These are phyloP conservation scores for Pneumocystis murina DNA, from an alignment of 1,139 yeast genomes.

Conservation along the genomic window DNA sequence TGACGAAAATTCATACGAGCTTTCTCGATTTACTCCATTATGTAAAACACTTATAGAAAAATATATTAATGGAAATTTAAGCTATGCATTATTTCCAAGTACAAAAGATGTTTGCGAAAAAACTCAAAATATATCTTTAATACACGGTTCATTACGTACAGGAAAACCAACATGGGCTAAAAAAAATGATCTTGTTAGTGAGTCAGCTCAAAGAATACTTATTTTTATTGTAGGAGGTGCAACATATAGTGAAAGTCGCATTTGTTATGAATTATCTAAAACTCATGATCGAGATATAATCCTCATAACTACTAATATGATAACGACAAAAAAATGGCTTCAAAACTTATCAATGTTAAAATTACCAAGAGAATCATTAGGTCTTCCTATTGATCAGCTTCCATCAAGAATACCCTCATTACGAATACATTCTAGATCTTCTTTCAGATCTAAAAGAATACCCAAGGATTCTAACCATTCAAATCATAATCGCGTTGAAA, in stretches of 20 bases:
- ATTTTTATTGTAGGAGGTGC: conserved; percentile 83
- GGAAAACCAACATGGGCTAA: conserved; percentile 22
- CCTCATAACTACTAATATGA: conserved; percentile 67
- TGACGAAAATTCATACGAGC: conserved; percentile 54
- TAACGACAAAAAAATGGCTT: conserved; percentile 46
- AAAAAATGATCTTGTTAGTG: conserved; percentile 35
- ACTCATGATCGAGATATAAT: conserved; percentile 56
- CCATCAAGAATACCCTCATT: neutral
- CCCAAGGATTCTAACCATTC: neutral
- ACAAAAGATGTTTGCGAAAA: conserved; percentile 57
- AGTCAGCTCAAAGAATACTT: conserved; percentile 59
- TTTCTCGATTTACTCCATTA: conserved; percentile 67
- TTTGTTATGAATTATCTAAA: conserved; percentile 56
- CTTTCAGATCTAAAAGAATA: neutral
- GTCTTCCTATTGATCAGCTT: conserved; percentile 22
- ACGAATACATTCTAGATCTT: neutral
- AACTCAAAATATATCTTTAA: conserved; percentile 15
- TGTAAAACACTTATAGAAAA: conserved; percentile 42
- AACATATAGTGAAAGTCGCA: conserved; percentile 66
- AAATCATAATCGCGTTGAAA: neutral
- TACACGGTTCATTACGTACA: conserved; percentile 17
- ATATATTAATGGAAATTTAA: conserved; percentile 36
- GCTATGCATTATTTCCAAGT: conserved; percentile 52
- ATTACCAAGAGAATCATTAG: conserved; percentile 20
- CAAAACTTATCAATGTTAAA: conserved; percentile 20